Evolutionary conservation across 352 stramenopile species (phyloP).

Genomic region (Globisporangium okanoganense): DNA sequence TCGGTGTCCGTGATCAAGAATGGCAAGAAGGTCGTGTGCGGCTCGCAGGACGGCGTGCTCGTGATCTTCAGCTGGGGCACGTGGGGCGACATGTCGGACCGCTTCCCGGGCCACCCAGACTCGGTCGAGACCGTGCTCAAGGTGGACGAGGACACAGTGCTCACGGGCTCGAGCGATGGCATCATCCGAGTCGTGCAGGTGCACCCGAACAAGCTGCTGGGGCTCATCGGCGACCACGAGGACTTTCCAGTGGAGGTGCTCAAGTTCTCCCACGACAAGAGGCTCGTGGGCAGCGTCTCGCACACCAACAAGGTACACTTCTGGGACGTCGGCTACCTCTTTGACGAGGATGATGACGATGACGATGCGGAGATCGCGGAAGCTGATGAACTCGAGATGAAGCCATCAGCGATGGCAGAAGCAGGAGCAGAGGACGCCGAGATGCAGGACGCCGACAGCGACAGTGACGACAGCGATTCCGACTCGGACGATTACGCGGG

Average conservation of each 20-base stretch:
- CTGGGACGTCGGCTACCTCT: conserved; percentile 93
- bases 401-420: conserved; percentile 17
- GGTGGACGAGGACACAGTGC: conserved; percentile 96
- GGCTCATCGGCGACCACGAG: conserved; percentile 94
- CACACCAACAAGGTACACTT: conserved; percentile 95
- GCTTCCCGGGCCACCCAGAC: conserved; percentile 93
- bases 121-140: conserved; percentile 95
- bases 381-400: conserved; percentile 29
- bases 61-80: conserved; percentile 94
- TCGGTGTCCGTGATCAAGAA: conserved; percentile 82
- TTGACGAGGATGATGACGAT: conserved; percentile 84
- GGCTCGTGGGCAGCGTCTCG: conserved; percentile 91
- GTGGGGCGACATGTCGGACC: conserved; percentile 96
- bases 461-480: conserved; percentile 69
- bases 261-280: conserved; percentile 84
- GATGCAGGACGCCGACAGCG: conserved; percentile 86
- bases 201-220: conserved; percentile 95
- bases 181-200: conserved; percentile 94
- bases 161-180: conserved; percentile 95
- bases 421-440: conserved; percentile 38
- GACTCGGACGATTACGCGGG: conserved; percentile 33
- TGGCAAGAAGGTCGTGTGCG: conserved; percentile 93
- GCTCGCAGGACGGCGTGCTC: conserved; percentile 93
- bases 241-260: conserved; percentile 94
- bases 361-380: conserved; percentile 60